Evolutionary conservation across 306 rosid genomes (phyloP), one percentile per base, ranked within the genome.

Genomic region (Acacia crassicarpa): DNA sequence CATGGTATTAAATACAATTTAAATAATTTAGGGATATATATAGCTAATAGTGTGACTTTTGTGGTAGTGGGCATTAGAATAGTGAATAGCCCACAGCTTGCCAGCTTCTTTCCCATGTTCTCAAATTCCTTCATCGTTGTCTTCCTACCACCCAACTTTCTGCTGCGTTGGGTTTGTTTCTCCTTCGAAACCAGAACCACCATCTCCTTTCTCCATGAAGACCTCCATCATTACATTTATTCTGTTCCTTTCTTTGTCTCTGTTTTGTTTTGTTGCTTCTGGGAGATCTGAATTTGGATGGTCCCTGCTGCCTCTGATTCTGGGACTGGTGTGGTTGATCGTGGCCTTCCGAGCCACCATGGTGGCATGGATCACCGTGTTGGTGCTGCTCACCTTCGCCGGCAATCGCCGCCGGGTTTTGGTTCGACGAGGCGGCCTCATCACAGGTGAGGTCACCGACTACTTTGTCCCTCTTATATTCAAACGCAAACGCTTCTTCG

Each of bases 401-500:
- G 94, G 96, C 17, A 89, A 90, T 40, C 90, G 93, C 33, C 91
- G 92, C 49, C 85, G 78, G 75, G 89, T 87, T 44, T 82, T 93
- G 88, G 88, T 86, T 27, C 68, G 78, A 58, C 84, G 77, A 43
- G 88, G 97, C 1, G 70, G 89, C 77, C 65, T 54, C 58, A 93
- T 93, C 69, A 83, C 90, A 6, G 45, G 84, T 46, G 92, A 93
- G 40, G 93, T 94, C 54, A 85, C 87, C 15, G 46, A 81, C 87
- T 56, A 84, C 61, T 83, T 88, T 86, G 32, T 78, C 66, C 66
- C 69, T 44, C 80, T 81, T 63, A 30, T 87, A 33, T 78, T 89
- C 78, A 83, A 54, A 59, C 85, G 87, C 35, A 90, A 87, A 53
- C 86, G 93, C 11, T 75, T 88, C 14, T 54, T 85, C 9, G 89